A percentile compares a stretch with the other conserved stretches of the same genome.
phyloP scores from a whole-genome alignment of 192 early-diverging fungal genomes.

The Coemansia sp. region DNA sequence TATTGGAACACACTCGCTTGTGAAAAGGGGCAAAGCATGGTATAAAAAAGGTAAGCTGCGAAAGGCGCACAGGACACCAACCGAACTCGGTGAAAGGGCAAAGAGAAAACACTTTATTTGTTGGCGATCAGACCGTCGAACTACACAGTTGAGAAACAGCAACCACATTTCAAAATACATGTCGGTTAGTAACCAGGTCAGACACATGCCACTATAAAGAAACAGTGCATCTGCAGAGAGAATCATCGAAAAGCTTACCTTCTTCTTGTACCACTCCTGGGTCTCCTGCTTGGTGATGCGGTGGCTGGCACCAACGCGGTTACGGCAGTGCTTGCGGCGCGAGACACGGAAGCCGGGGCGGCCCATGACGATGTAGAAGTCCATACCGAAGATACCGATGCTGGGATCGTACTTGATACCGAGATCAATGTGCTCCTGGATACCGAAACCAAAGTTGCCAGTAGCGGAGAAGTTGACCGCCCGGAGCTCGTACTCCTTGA shows the following conservation, averaged over 20 bases:
- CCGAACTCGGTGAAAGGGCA: neutral
- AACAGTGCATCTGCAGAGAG: neutral
- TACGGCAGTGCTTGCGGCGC: conserved; percentile 83
- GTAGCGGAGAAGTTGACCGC: conserved; percentile 94
- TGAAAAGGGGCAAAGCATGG: conserved; percentile 12
- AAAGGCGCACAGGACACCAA: neutral
- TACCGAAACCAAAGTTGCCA: conserved; percentile 99
- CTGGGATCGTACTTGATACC: conserved; percentile 99
- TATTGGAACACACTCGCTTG: conserved; percentile 16
- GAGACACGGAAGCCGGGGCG: conserved; percentile 96
- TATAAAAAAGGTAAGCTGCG: neutral
- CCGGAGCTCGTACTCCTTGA: conserved; percentile 99
- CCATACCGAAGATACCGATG: conserved; percentile 98
- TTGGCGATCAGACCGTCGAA: conserved; percentile 86
- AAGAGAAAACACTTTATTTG: conserved; percentile 62
- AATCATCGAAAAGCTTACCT: conserved; percentile 25
- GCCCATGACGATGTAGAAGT: conserved; percentile 99
- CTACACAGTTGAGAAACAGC: conserved; percentile 30
- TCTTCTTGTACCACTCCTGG: conserved; percentile 97
- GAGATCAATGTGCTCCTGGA: conserved; percentile 99
- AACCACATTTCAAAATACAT: neutral
- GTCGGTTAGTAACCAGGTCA: neutral
- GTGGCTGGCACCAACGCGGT: conserved; percentile 88
- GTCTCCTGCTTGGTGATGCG: conserved; percentile 95
- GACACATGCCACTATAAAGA: conserved; percentile 14